These are phyloP conservation scores for Populus nigra DNA, from an alignment of 345 rosid species.

Conservation along the genomic window DNA sequence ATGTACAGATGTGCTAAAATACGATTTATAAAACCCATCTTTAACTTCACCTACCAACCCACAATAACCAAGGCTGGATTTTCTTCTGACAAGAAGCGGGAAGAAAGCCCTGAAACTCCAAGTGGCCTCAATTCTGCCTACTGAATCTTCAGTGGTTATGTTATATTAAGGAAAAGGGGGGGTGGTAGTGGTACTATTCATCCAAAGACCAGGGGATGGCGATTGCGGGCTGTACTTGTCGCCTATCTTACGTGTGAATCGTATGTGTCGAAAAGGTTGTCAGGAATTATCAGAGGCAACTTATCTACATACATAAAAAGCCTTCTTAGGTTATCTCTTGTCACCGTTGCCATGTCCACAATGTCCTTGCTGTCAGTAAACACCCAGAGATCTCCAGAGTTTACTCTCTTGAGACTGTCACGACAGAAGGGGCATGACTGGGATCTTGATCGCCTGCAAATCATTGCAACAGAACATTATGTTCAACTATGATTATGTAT, in stretches of 20 bases:
- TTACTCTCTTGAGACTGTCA: slow-evolving; percentile 17
- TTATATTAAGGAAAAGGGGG: neutral
- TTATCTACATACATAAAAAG: slow-evolving; percentile 20
- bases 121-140: neutral
- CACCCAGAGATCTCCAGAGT: slow-evolving; percentile 20
- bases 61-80: slow-evolving; percentile 4
- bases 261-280: slow-evolving; percentile 5
- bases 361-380: slow-evolving; percentile 2
- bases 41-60: slow-evolving; percentile 14
- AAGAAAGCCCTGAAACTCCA: slow-evolving; percentile 9
- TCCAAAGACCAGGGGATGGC: neutral
- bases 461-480: neutral
- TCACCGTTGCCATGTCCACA: slow-evolving; percentile 12
- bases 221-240: neutral
- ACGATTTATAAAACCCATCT: slow-evolving; percentile 22
- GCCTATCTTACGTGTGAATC: slow-evolving; percentile 16
- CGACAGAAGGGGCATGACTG: slow-evolving; percentile 22
- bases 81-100: slow-evolving; percentile 11
- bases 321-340: slow-evolving; percentile 11
- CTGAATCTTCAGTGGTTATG: neutral
- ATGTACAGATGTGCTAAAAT: slow-evolving; percentile 37
- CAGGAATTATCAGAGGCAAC: slow-evolving; percentile 9
- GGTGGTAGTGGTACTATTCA: neutral
- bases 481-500: neutral
- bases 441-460: slow-evolving; percentile 17